Percentiles rank a stretch among this genome's conserved stretches.
Evolutionary conservation across 768 basidiomycete genomes (phyloP).

Genomic region (Leccinum subtestaceum): DNA sequence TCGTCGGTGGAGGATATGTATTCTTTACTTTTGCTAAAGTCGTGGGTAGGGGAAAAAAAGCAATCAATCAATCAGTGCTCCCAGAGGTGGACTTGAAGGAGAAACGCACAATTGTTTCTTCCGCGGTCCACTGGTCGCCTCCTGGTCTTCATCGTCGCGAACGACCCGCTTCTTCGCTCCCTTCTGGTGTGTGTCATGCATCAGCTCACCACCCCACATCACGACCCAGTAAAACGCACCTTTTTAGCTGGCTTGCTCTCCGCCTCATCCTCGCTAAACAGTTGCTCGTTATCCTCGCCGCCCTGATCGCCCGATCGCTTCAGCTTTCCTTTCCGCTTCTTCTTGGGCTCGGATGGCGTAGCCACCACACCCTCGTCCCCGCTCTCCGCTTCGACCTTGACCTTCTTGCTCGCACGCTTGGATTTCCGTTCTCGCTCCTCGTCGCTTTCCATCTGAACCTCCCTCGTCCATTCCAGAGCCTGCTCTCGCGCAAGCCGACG

Average conservation of each 20-base stretch:
- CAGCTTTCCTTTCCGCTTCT: conserved; percentile 75
- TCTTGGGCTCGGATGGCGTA: conserved; percentile 52
- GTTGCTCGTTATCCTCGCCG: conserved; percentile 56
- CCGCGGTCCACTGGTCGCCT: conserved; percentile 55
- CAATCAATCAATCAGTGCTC: neutral
- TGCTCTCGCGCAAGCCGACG: conserved; percentile 76
- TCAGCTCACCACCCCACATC: neutral
- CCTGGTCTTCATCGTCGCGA: conserved; percentile 78
- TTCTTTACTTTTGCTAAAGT: conserved; percentile 80
- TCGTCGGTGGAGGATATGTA: conserved; percentile 87
- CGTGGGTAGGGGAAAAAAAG: neutral
- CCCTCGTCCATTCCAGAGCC: conserved; percentile 73
- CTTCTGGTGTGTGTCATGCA: conserved; percentile 28
- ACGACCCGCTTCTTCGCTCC: conserved; percentile 71
- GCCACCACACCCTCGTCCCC: conserved; percentile 42
- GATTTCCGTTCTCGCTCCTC: conserved; percentile 73
- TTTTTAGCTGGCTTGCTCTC: conserved; percentile 61
- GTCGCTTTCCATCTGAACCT: conserved; percentile 65
- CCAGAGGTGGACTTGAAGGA: neutral
- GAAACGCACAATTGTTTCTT: conserved; percentile 74
- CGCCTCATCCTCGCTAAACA: conserved; percentile 72
- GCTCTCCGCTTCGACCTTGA: conserved; percentile 50
- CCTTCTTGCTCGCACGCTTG: conserved; percentile 53
- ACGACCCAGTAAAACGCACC: conserved; percentile 37
- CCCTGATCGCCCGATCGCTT: conserved; percentile 52